phyloP scores from a whole-genome alignment of 176 grass and related monocot species.

The Echinochloa phyllopogon region DNA sequence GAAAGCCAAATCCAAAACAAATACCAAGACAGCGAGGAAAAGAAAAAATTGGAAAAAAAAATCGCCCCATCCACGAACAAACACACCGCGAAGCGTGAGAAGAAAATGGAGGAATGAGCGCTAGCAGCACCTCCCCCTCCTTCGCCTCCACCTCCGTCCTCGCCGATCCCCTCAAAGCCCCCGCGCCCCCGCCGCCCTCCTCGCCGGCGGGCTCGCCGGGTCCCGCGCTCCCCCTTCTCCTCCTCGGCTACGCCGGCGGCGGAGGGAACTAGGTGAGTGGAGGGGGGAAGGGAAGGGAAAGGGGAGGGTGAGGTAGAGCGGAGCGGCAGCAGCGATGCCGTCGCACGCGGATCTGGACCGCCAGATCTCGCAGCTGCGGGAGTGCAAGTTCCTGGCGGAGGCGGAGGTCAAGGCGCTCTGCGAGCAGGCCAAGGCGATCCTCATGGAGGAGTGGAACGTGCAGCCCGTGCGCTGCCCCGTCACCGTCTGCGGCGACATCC shows the following conservation, averaged over 20 bases:
- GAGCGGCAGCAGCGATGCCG: conserved; percentile 58
- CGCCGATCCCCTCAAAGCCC: conserved; percentile 35
- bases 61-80: conserved; percentile 4
- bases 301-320: not conserved
- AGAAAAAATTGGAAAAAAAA: conserved; percentile 4
- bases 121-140: not conserved
- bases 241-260: not conserved
- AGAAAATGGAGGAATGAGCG: conserved; percentile 52
- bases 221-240: not conserved
- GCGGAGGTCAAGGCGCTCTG: conserved; percentile 68
- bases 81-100: conserved; percentile 13
- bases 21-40: conserved; percentile 36
- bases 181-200: not conserved
- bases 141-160: not conserved
- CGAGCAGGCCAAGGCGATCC: conserved; percentile 77
- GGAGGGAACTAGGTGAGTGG: not conserved
- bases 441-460: conserved; percentile 85
- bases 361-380: conserved; percentile 79
- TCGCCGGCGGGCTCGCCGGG: conserved; percentile 10
- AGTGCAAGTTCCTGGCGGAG: conserved; percentile 64
- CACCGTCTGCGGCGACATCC: conserved; percentile 78
- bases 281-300: not conserved
- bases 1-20: conserved; percentile 56
- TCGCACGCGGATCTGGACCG: conserved; percentile 75
- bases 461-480: conserved; percentile 78